Percentiles rank a stretch among this genome's conserved stretches.
These are phyloP conservation scores for Cladophialophora carrionii DNA, from an alignment of 2,329 filamentous ascomycete species.

Conservation along the genomic window DNA sequence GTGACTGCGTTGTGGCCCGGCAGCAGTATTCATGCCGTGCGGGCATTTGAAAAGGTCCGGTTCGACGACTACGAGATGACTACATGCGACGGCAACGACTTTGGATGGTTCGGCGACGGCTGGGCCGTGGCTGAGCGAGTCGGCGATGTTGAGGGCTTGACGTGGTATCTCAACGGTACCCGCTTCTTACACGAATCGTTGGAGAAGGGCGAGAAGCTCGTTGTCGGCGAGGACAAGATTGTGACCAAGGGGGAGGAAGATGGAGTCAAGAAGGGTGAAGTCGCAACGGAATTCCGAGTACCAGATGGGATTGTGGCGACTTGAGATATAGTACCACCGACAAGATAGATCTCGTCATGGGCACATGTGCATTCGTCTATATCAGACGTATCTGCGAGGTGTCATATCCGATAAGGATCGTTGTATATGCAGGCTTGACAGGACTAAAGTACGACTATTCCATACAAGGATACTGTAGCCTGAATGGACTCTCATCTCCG, in stretches of 20 bases:
- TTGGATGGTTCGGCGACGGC: conserved; percentile 56
- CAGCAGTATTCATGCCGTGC: conserved; percentile 45
- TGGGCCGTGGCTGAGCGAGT: conserved; percentile 42
- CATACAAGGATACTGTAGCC: conserved; percentile 14
- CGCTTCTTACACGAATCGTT: conserved; percentile 30
- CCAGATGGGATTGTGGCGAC: conserved; percentile 29
- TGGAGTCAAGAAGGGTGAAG: conserved; percentile 16
- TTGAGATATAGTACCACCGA: conserved; percentile 2
- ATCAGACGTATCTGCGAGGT: background rate
- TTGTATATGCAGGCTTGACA: background rate
- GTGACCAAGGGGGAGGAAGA: conserved; percentile 23
- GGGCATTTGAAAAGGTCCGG: conserved; percentile 45
- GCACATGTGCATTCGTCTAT: background rate
- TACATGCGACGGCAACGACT: conserved; percentile 51
- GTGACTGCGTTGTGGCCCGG: conserved; percentile 52
- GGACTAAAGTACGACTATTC: conserved; percentile 10
- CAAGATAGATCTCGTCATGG: background rate
- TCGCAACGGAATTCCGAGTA: conserved; percentile 21
- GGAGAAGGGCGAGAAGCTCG: conserved; percentile 24
- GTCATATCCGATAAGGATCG: conserved; percentile 2
- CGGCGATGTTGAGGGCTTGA: conserved; percentile 31
- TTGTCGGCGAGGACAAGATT: conserved; percentile 23
- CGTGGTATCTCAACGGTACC: conserved; percentile 37
- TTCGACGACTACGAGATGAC: conserved; percentile 54
- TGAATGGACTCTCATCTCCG: conserved; percentile 8